phyloP scores from a whole-genome alignment of 2,329 filamentous ascomycete genomes.

The Penicillium aurantiogriseum region DNA sequence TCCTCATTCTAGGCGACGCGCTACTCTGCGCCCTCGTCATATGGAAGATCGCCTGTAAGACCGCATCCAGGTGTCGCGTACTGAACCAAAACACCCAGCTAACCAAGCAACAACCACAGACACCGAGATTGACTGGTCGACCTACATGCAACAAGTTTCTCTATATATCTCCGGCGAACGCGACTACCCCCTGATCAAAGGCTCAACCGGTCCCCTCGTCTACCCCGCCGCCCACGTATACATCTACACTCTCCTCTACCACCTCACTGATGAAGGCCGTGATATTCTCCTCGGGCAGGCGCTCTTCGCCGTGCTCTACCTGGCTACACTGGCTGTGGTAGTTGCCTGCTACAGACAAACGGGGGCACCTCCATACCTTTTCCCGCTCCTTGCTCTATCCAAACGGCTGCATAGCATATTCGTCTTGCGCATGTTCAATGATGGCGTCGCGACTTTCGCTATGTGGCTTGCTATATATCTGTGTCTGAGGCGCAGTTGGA shows the following conservation, averaged over 20 bases:
- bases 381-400: constrained; percentile 80
- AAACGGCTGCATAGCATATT: constrained; percentile 95
- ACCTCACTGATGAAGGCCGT: constrained; percentile 70
- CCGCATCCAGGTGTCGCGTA: constrained; percentile 5
- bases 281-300: constrained; percentile 80
- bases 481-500: constrained; percentile 74
- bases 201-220: constrained; percentile 87
- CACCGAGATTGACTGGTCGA: constrained; percentile 96
- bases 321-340: constrained; percentile 71
- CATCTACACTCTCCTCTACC: constrained; percentile 77
- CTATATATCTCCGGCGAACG: constrained; percentile 80
- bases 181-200: constrained; percentile 81
- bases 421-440: constrained; percentile 90
- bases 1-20: constrained; percentile 69
- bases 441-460: constrained; percentile 81
- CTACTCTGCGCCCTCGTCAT: constrained; percentile 72
- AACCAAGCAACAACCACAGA: constrained; percentile 52
- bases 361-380: constrained; percentile 72
- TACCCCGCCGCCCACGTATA: constrained; percentile 95
- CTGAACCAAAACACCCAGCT: constrained; percentile 10
- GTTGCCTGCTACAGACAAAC: constrained; percentile 69
- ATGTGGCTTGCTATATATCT: constrained; percentile 78
- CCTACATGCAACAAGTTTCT: constrained; percentile 91
- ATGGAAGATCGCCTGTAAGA: constrained; percentile 77
- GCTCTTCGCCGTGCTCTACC: constrained; percentile 77